These are phyloP conservation scores for Malus sylvestris DNA, from an alignment of 306 rosid genomes.

Conservation along the genomic window DNA sequence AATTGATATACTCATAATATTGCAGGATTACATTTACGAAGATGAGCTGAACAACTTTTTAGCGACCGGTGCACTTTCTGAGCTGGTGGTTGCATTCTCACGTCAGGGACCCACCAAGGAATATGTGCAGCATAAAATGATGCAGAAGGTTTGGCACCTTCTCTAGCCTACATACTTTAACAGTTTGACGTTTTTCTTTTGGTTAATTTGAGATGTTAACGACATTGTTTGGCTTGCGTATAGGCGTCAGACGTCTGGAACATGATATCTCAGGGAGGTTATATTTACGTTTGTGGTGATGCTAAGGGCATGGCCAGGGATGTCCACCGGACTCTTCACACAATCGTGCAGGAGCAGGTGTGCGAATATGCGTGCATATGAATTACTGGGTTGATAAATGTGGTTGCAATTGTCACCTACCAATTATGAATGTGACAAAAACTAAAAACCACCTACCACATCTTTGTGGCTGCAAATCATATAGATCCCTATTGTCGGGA, in stretches of 20 bases:
- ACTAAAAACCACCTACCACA: neutral
- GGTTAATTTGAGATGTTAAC: neutral
- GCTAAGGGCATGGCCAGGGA: conserved; percentile 99
- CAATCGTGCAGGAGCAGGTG: conserved; percentile 86
- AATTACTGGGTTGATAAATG: neutral
- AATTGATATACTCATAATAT: neutral
- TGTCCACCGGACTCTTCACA: conserved; percentile 88
- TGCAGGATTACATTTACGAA: conserved; percentile 86
- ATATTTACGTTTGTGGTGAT: conserved; percentile 93
- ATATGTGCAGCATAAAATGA: conserved; percentile 93
- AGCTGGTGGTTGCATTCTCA: conserved; percentile 87
- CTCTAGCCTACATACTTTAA: neutral
- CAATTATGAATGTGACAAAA: neutral
- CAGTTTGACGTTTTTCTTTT: neutral
- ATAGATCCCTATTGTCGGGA: neutral
- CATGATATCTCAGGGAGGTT: conserved; percentile 75
- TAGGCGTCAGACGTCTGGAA: conserved; percentile 95
- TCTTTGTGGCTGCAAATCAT: neutral
- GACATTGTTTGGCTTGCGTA: neutral
- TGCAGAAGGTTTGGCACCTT: conserved; percentile 56
- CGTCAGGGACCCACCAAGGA: conserved; percentile 86
- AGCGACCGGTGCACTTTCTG: conserved; percentile 69
- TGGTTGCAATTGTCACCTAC: conserved; percentile 14
- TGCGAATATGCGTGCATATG: neutral
- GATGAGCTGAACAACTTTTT: conserved; percentile 74